Conservation (phyloP, 2,329 filamentous ascomycete species). For the Xylaria sp. region DNA sequence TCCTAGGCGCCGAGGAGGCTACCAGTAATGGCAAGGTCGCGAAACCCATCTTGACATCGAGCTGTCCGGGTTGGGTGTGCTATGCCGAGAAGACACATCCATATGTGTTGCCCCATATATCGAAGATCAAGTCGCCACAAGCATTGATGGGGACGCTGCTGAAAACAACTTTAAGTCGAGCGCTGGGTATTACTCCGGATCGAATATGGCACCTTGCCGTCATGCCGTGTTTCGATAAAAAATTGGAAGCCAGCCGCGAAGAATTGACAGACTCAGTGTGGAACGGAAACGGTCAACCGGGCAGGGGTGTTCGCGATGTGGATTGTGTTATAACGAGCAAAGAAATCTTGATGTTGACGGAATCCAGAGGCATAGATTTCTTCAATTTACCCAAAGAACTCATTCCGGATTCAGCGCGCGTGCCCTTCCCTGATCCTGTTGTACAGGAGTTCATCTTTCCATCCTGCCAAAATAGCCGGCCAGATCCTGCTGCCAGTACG, state of each 20-base stretch:
- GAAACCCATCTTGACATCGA: conserved; percentile 81
- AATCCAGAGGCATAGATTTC: conserved; percentile 82
- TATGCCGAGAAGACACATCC: conserved; percentile 99
- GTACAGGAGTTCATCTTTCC: conserved; percentile 82
- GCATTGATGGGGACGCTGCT: conserved; percentile 89
- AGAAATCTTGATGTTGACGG: conserved; percentile 89
- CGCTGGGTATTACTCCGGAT: conserved; percentile 76
- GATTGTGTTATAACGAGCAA: conserved; percentile 98
- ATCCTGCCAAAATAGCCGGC: conserved; percentile 53
- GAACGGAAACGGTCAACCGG: conserved; percentile 62
- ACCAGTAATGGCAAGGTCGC: conserved; percentile 53
- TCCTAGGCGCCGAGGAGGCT: conserved; percentile 80
- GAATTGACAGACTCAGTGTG: conserved; percentile 88
- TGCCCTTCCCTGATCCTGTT: conserved; percentile 77
- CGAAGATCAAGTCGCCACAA: conserved; percentile 91
- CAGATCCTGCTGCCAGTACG: conserved; percentile 72
- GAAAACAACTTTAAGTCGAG: conserved; percentile 83
- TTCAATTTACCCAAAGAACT: conserved; percentile 73
- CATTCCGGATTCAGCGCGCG: conserved; percentile 57
- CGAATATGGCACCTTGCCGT: conserved; percentile 94
- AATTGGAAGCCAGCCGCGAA: conserved; percentile 92
- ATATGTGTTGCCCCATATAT: conserved; percentile 90
- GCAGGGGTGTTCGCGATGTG: conserved; percentile 79
- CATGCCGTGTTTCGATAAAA: conserved; percentile 99
- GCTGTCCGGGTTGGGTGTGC: conserved; percentile 98